A percentile compares a stretch with the other conserved stretches of the same genome.
Conservation (phyloP, 163 green algal genomes). For the Scenedesmus sp. region DNA sequence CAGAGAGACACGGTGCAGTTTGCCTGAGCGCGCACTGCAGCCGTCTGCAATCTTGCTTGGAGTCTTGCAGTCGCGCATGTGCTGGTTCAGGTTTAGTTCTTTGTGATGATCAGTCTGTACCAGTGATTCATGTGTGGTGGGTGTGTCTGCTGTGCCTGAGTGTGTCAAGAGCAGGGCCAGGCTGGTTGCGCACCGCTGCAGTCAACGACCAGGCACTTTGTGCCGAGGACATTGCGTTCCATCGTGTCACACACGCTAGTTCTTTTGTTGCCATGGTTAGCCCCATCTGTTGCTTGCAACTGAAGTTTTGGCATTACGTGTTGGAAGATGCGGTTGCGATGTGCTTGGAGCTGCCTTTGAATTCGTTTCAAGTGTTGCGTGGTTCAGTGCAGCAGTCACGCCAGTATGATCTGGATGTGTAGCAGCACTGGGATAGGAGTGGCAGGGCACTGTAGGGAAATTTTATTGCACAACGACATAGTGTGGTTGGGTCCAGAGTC, state of each 20-base stretch:
- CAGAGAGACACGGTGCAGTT: neutral
- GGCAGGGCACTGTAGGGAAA: too few relatives aligned
- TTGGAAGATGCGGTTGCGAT: neutral
- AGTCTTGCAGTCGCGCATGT: neutral
- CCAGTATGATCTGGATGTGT: neutral
- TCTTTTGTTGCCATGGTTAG: too few relatives aligned
- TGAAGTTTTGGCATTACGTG: neutral
- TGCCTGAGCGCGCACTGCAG: neutral
- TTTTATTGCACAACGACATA: too few relatives aligned
- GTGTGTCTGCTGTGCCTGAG: too few relatives aligned
- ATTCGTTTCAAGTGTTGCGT: neutral
- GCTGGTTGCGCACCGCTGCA: too few relatives aligned
- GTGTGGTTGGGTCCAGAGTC: neutral
- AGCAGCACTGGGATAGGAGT: neutral
- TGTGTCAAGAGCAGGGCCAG: too few relatives aligned
- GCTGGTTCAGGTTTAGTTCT: neutral
- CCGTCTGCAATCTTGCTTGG: neutral
- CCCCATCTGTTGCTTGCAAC: too few relatives aligned
- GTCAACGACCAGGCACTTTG: too few relatives aligned
- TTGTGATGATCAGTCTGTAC: too few relatives aligned
- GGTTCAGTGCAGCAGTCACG: neutral
- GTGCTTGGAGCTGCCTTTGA: neutral
- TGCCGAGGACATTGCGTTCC: too few relatives aligned
- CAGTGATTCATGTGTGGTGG: neutral
- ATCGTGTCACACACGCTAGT: too few relatives aligned